Percentiles rank a stretch among this genome's conserved stretches.
Evolutionary conservation across 164 flowering plant species (phyloP).

Genomic region (Santalum album): DNA sequence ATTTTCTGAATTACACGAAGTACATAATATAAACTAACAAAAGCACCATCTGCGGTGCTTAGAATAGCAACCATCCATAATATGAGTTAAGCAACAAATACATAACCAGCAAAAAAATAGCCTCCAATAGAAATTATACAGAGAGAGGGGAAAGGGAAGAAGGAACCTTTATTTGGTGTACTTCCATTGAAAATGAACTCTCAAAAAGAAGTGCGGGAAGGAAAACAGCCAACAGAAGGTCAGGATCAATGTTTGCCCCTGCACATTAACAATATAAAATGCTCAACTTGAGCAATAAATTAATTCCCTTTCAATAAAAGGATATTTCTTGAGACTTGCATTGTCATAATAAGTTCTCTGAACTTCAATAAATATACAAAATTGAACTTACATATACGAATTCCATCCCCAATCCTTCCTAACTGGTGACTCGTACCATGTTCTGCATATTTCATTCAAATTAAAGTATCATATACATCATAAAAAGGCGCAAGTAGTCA

Average conservation of each 20-base stretch:
- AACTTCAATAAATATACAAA: not conserved
- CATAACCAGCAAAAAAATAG: not conserved
- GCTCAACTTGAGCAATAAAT: not conserved
- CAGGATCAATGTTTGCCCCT: constrained; percentile 90
- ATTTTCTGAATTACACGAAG: not conserved
- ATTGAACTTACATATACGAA: constrained; percentile 74
- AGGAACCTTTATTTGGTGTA: constrained; percentile 92
- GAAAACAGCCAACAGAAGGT: constrained; percentile 82
- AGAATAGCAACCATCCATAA: no score
- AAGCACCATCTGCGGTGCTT: no score
- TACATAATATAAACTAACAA: no score
- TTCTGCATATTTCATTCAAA: constrained; percentile 37
- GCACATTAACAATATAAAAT: constrained; percentile 13
- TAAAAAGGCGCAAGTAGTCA: no score
- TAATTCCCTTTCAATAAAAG: not conserved
- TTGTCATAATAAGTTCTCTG: not conserved
- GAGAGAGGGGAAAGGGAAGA: not conserved
- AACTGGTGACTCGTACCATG: constrained; percentile 60
- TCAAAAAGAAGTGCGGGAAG: constrained; percentile 96
- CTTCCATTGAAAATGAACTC: constrained; percentile 94
- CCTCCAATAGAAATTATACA: not conserved
- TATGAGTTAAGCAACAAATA: no score
- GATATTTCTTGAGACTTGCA: not conserved
- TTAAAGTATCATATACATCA: no score
- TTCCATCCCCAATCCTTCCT: constrained; percentile 83